Base-by-base conservation (phyloP, 208 protist species). In the Chromosphaera perkinsii region DNA sequence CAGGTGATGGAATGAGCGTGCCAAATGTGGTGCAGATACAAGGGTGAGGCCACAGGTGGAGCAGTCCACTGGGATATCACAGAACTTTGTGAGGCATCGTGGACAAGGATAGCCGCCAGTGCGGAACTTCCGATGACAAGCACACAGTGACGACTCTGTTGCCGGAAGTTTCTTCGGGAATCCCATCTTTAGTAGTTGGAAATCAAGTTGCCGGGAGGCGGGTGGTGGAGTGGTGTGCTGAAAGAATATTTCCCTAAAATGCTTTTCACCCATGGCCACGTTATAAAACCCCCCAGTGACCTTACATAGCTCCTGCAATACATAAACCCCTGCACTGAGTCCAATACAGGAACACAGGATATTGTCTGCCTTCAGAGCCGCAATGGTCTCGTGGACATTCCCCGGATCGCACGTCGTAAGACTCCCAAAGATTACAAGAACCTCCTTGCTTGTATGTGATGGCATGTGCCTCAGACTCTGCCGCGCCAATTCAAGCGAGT, bases 1-100 rank as follows among this genome's bases (percentile, higher is more conserved):
- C 26, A 91, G 61, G 58, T 91, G 87, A 57, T 88, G 85, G 58
- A 89, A 91, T 1, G 86, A 89, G 26, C 86, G 67, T 2, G 86
- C 87, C 17, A 91, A 72, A 67, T 91, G 87, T 3, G 85, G 72
- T 26, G 85, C 85, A 9, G 86, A 88, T 10, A 91, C 75, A 2
- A 91, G 66, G 1, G 76, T 85, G 22, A 90, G 56, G 27, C 61
- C 68, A 68, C 87, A 91, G 17, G 84, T 64, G 26, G 37, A 24
- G 59, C 87, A 91, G 27, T 87, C 80, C 0, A 66, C 81, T 9
- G 59, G 59, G 10, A 90, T 36, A 35, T 88, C 79, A 72, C 81
- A 90, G 27, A 54, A 69, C 48, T 85, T 84, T 29, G 77, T 43
- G 24, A 33, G 36, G 52, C 85, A 90, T 33, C 66, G 51, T 1